Conservation (phyloP, 2,329 filamentous ascomycete genomes). For the Xylariaceae sp. region DNA sequence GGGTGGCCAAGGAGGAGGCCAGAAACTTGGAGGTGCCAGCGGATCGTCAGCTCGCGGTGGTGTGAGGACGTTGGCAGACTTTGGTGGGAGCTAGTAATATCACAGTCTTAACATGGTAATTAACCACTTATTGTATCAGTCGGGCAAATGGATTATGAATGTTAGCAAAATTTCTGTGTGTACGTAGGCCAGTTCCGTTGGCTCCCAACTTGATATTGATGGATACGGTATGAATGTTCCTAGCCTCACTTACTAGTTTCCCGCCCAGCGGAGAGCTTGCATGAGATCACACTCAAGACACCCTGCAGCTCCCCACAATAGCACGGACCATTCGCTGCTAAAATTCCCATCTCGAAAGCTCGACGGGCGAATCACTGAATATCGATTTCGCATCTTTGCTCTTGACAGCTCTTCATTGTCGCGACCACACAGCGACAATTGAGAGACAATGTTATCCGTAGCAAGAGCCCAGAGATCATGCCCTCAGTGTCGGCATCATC, state of each 20-base stretch:
- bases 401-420: not conserved
- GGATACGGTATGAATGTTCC: too few species aligned
- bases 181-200: too few species aligned
- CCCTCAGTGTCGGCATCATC: slow-evolving; percentile 33
- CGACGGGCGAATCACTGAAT: slow-evolving; percentile 2
- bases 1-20: slow-evolving; percentile 20
- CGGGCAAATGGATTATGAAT: too few species aligned
- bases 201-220: too few species aligned
- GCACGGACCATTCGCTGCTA: slow-evolving; percentile 1
- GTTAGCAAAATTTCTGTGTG: too few species aligned
- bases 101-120: too few species aligned
- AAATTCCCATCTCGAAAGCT: slow-evolving; percentile 4
- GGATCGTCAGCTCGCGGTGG: slow-evolving; percentile 22
- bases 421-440: not conserved
- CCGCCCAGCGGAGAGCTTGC: not conserved
- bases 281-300: not conserved
- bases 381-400: slow-evolving; percentile 4
- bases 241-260: too few species aligned
- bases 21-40: slow-evolving; percentile 22
- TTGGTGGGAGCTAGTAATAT: slow-evolving; percentile 32
- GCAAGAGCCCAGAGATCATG: slow-evolving; percentile 32
- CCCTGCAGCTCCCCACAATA: not conserved
- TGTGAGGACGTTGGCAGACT: slow-evolving; percentile 49
- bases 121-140: too few species aligned
- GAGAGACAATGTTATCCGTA: slow-evolving; percentile 33